phyloP scores from a whole-genome alignment of 1,284 basidiomycete genomes.

The Sphagnurus paluster region DNA sequence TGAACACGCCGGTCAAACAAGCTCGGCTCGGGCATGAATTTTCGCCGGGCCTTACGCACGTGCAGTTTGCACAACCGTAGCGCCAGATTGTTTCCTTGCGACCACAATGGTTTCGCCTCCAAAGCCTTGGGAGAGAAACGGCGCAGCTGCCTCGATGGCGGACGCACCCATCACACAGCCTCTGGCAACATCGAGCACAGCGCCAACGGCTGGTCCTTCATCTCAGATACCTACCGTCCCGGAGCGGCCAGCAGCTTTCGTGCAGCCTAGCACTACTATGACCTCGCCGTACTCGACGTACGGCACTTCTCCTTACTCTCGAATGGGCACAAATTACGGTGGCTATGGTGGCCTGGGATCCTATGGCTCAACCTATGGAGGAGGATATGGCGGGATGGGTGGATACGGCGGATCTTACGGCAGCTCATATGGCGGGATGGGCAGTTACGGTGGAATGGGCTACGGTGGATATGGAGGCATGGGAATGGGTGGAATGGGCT shows the following conservation, averaged over 20 bases:
- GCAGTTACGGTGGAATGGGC: slow-evolving; percentile 29
- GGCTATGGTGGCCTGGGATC: slow-evolving; percentile 19
- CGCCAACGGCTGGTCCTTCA: slow-evolving; percentile 23
- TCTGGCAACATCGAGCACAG: slow-evolving; percentile 24
- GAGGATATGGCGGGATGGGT: slow-evolving; percentile 23
- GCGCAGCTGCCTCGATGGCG: slow-evolving; percentile 36
- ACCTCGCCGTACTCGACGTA: slow-evolving; percentile 23
- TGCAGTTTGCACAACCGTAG: no score
- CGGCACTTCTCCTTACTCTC: slow-evolving; percentile 22
- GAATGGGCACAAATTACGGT: slow-evolving; percentile 20
- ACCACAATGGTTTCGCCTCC: slow-evolving; percentile 72
- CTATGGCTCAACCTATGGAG: slow-evolving; percentile 19
- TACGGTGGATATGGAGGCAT: slow-evolving; percentile 39
- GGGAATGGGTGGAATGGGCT: slow-evolving; percentile 39
- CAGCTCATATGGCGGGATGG: slow-evolving; percentile 41
- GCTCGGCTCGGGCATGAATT: no score
- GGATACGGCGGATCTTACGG: slow-evolving; percentile 22
- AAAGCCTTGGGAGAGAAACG: slow-evolving; percentile 80
- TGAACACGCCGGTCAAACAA: no score
- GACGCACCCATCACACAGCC: slow-evolving; percentile 23
- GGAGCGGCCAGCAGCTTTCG: slow-evolving; percentile 45
- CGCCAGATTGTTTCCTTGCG: not conserved
- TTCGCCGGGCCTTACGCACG: no score
- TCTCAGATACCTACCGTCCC: slow-evolving; percentile 40
- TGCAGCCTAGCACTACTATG: slow-evolving; percentile 29